Evolutionary conservation across 2,329 filamentous ascomycete species (phyloP), one percentile per base, ranked within the genome.

Genomic region (Pseudogymnoascus sp.): DNA sequence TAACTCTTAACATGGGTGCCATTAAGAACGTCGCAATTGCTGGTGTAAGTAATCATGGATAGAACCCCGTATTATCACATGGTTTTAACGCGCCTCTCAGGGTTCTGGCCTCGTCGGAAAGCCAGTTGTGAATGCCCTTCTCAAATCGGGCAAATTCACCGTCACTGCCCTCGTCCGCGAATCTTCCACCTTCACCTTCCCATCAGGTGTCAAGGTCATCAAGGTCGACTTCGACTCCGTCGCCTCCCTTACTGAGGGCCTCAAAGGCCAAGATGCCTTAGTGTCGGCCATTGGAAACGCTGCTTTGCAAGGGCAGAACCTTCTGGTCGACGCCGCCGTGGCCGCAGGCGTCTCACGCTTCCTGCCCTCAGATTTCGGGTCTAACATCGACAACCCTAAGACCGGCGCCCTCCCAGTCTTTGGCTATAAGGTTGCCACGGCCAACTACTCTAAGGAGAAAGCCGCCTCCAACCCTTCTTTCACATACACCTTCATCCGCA

Each of bases 111-210:
- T 36, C 31, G 27, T 71, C 4, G 71, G 70, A n/a, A 29, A 58
- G 21, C 63, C 68, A 8, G 44, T 70, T 13, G 64, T 71, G 17
- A 61, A 67, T 15, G 65, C 60, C 3, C 67, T 74, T 38, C 65
- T 72, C 33, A 64, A 63, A 42, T 63, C 64, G 9, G 65, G 61
- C 27, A 21, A 21, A 21, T 58, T 81, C 73, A 75, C 75, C 44
- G 71, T 80, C 58, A 78, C 78, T 35, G 72, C 81, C 31, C 74
- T 83, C 39, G 77, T 76, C 42, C 78, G 80, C 27, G 66, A 68
- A 29, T 71, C 74, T 59, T 81, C 79, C 2, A 63, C 63, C 10
- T 64, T 70, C 5, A 68, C 65, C 0, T 68, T 70, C 58, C 69
- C 73, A 10, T 25, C 68, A 0, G 66, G 69, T 31, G 71, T 78